Evolutionary conservation across 805 yeast genomes (phyloP).

Genomic region (Debaryomyces maramus): DNA sequence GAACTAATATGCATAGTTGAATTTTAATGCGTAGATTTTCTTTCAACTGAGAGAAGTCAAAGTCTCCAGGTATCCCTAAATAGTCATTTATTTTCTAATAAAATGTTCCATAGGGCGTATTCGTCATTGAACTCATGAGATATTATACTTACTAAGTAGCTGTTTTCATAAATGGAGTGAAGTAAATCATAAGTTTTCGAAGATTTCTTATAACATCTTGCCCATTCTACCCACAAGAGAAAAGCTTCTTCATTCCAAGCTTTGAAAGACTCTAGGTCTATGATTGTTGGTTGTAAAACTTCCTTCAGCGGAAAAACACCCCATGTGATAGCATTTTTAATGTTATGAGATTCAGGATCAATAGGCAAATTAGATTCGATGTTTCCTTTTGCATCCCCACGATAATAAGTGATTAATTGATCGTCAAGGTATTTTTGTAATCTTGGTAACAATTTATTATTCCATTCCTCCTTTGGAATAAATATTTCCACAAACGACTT

Average conservation of each 20-base stretch:
- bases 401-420: slow-evolving; percentile 68
- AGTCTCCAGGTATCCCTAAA: neutral
- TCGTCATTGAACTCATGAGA: slow-evolving; percentile 81
- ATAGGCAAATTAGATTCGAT: slow-evolving; percentile 62
- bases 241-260: slow-evolving; percentile 98
- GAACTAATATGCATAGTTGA: no score
- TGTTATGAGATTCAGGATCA: slow-evolving; percentile 30
- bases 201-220: slow-evolving; percentile 64
- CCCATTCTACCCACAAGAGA: slow-evolving; percentile 91
- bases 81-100: slow-evolving; percentile 26
- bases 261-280: slow-evolving; percentile 86
- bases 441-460: slow-evolving; percentile 48
- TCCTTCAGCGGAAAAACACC: slow-evolving; percentile 93
- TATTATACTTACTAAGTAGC: slow-evolving; percentile 78
- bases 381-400: slow-evolving; percentile 60
- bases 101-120: slow-evolving; percentile 72
- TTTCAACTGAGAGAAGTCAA: slow-evolving; percentile 2
- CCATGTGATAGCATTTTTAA: slow-evolving; percentile 91
- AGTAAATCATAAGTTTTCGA: slow-evolving; percentile 61
- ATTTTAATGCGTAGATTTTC: no score
- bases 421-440: slow-evolving; percentile 38
- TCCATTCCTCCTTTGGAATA: slow-evolving; percentile 73
- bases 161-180: slow-evolving; percentile 57
- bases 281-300: slow-evolving; percentile 86
- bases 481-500: slow-evolving; percentile 88